These are phyloP conservation scores for Rubia peregrina DNA, from an alignment of 305 asterid species.

Conservation along the genomic window DNA sequence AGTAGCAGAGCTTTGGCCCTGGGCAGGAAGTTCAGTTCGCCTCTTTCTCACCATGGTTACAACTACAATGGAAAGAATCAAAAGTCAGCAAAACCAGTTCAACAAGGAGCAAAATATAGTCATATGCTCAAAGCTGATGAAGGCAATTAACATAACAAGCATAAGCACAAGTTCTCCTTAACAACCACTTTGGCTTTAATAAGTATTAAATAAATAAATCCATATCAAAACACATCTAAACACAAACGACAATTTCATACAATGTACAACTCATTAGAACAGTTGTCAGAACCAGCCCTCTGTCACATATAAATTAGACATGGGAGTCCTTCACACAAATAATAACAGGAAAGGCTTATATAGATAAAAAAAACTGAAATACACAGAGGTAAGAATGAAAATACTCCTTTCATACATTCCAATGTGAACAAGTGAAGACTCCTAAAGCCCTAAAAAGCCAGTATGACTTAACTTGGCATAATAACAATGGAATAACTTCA, in stretches of 20 bases:
- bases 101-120: too few species aligned
- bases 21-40: constrained; percentile 11
- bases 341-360: too few species aligned
- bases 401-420: not conserved
- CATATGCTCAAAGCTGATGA: too few species aligned
- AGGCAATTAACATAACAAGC: not conserved
- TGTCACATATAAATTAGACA: not conserved
- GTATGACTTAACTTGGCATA: not conserved
- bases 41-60: constrained; percentile 13
- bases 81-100: not conserved
- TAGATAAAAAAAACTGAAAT: too few species aligned
- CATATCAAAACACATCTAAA: not conserved
- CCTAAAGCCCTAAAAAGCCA: not conserved
- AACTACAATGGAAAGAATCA: not conserved
- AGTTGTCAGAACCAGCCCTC: not conserved
- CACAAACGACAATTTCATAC: not conserved
- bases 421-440: not conserved
- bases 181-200: too few species aligned
- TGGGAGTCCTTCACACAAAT: too few species aligned
- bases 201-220: not conserved
- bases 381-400: not conserved
- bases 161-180: not conserved
- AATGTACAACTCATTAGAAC: not conserved
- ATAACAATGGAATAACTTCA: too few species aligned
- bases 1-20: constrained; percentile 9